These are phyloP conservation scores for Artemisia argyi DNA, from an alignment of 129 eudicot species.

Conservation along the genomic window DNA sequence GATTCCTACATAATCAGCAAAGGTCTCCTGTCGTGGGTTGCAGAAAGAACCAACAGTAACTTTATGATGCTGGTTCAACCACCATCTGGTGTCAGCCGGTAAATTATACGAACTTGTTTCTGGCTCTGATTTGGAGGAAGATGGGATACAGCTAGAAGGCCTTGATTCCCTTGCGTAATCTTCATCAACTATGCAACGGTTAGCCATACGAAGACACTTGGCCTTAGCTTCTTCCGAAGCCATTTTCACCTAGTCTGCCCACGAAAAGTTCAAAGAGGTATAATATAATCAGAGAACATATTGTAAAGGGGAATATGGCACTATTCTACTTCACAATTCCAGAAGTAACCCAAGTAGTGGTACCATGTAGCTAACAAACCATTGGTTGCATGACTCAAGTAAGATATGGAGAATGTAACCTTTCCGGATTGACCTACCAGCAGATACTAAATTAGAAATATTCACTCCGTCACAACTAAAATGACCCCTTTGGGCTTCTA, in stretches of 20 bases:
- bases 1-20: constrained; percentile 22
- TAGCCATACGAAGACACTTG: not conserved
- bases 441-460: too few relatives aligned
- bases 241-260: not conserved
- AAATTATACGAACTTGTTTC: not conserved
- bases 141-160: not conserved
- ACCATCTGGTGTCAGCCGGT: constrained; percentile 37
- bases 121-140: not conserved
- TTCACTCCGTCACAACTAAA: too few relatives aligned
- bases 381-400: too few relatives aligned
- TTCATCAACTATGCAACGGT: too few relatives aligned
- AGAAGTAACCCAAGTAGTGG: not conserved
- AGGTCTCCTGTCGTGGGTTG: constrained; percentile 26
- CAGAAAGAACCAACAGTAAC: constrained; percentile 12
- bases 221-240: not conserved
- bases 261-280: not conserved
- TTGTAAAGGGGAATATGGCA: not conserved
- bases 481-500: too few relatives aligned
- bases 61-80: constrained; percentile 39
- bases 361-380: too few relatives aligned
- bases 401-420: too few relatives aligned
- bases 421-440: too few relatives aligned
- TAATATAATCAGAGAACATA: not conserved
- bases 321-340: too few relatives aligned
- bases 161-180: not conserved